Evolutionary conservation across 192 early-diverging fungal genomes (phyloP), one percentile per base, ranked within the genome.

Genomic region (Coemansia sp.): DNA sequence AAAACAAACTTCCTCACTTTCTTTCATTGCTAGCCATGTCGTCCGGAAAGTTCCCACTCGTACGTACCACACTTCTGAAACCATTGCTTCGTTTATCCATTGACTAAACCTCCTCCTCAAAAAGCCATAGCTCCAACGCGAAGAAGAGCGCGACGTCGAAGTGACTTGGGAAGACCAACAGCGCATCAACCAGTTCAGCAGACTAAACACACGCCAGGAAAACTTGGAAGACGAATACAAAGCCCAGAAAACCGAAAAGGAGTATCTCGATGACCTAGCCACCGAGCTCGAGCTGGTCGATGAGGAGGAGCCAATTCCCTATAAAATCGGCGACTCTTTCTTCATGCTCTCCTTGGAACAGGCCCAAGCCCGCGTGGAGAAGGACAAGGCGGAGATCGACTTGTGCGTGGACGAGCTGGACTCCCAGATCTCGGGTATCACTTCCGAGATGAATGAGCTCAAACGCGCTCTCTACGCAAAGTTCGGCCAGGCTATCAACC

Each of bases 121-220:
- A 13, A 13, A 4, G 31, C 31, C 64, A 36, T 87, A 70, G 75
- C 70, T 82, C 21, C 65, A 85, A 60, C 65, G 88, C 42, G 86
- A 89, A 36, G 92, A 95, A 57, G 93, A 95, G 77, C 85, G 86
- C 42, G 93, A 97, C 61, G 87, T 88, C 53, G 91, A 95, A 71
- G 95, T 99, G 26, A 91, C 89, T n/a, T 97, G 95, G 95, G 89
- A 93, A 67, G 97, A 99, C 77, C 97, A 99, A 82, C 82, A 92
- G 62, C 92, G 90, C 61, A 99, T 99, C 78, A 99, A 99, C 85
- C 68, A 83, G 42, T 99, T 99, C 70, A 91, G 90, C 78, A 91
- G 89, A 84, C 84, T 93, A 37, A 96, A 95, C 65, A 74, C 84
- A 26, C 86, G 86, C 26, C 68, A 92, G 58, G 89, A 93, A 69